Evolutionary conservation across 106 monocot genomes (phyloP), one percentile per base, ranked within the genome.

Genomic region (Hemerocallis citrina): DNA sequence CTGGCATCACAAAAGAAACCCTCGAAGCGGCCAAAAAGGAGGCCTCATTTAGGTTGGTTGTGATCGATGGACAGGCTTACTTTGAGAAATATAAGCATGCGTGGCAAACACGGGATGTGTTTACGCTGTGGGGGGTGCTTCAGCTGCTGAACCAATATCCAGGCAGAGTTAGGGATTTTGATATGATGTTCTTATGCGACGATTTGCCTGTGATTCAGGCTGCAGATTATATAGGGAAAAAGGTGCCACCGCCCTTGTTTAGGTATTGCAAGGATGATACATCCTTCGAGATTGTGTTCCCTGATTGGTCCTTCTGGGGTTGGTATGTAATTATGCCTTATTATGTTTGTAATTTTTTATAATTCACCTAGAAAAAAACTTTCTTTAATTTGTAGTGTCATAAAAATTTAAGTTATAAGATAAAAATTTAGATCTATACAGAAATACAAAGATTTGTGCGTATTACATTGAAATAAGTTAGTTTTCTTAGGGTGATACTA

Each of bases 281-380:
- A 11, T 70, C 82, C 0, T 15, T 77, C n/a, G 82, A 82, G 41
- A 69, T 82, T 16, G 69, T 74, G 14, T 82, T 82, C 69, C 82
- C 82, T 1, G 82, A 82, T 28, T 82, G 82, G 82, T 82, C 82
- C 38, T 82, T 82, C 73, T 82, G 82, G 82, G 82, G 82, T 46
- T 82, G 82, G 82, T 82, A 34, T 24, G 36, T 40, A 56, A 14
- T 21, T 55, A 8, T 39, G 10, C 28, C 36, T 1, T 7, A 17
- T 19, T 6, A 17, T 19, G 31, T 21, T 35, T 65, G 3, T 29
- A 22, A 5, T 52, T 10, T 54, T 15, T 34, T 32, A 17, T 45
- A 12, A 28, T 4, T 27, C 0, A 1, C 16, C 4, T 23, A 11
- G 7, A 5, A 38, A n/a, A n/a, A n/a, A n/a, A n/a, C n/a, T 38